Conservation (phyloP, 768 basidiomycete species). For the Trametes cubensis region DNA sequence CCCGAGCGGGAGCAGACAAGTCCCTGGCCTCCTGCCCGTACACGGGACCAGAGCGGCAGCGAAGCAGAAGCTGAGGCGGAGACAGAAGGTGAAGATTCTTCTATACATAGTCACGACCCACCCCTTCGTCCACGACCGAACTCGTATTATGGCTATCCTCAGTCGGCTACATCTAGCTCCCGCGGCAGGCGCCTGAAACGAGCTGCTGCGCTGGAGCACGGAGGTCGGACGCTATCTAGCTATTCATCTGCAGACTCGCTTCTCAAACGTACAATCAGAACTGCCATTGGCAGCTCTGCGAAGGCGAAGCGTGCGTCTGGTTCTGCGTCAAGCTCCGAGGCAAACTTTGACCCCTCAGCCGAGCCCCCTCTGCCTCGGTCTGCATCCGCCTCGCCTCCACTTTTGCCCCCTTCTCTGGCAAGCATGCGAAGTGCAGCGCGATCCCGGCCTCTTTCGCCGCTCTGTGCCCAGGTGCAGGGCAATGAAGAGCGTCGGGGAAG, state of each 20-base stretch:
- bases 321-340: slow-evolving; percentile 13
- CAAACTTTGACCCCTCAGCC: not conserved
- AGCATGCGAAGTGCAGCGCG: slow-evolving; percentile 14
- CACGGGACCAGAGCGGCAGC: slow-evolving; percentile 11
- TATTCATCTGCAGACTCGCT: slow-evolving; percentile 35
- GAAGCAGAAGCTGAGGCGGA: slow-evolving; percentile 1
- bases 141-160: slow-evolving; percentile 1
- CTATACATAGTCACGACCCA: slow-evolving; percentile 13
- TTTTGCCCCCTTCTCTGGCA: slow-evolving; percentile 11
- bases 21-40: not conserved
- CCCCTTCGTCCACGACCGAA: slow-evolving; percentile 1
- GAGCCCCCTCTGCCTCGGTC: slow-evolving; percentile 7
- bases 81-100: slow-evolving; percentile 12
- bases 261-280: slow-evolving; percentile 26
- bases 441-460: slow-evolving; percentile 12
- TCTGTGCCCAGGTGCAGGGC: slow-evolving; percentile 15
- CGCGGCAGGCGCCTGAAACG: not conserved
- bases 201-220: not conserved
- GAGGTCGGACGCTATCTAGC: slow-evolving; percentile 25
- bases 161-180: not conserved
- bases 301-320: slow-evolving; percentile 13
- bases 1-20: slow-evolving; percentile 4
- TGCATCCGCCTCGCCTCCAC: slow-evolving; percentile 18
- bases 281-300: slow-evolving; percentile 9
- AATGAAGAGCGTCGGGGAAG: not conserved